Conservation (phyloP, 208 protist genomes). For the Trypanosoma mega region DNA sequence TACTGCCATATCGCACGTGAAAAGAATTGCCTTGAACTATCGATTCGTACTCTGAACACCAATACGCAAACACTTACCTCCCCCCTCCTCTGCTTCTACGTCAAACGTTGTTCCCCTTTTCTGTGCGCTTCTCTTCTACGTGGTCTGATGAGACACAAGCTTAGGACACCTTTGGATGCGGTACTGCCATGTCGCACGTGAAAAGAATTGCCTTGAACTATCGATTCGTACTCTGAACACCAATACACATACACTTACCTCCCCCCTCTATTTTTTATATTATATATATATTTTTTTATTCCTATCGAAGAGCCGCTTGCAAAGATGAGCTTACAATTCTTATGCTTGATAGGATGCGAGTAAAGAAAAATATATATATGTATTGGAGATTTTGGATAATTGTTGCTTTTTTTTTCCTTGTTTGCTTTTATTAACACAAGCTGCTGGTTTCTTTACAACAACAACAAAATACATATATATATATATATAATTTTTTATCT, state of each 20-base stretch:
- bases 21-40: constrained; percentile 15
- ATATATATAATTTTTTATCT: too few species aligned
- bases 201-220: constrained; percentile 16
- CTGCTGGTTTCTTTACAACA: too few species aligned
- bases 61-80: too few species aligned
- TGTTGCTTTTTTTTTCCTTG: too few species aligned
- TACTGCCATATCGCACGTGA: constrained; percentile 8
- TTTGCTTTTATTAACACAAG: too few species aligned
- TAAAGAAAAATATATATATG: too few species aligned
- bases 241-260: too few species aligned
- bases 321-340: too few species aligned
- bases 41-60: constrained; percentile 28
- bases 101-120: not conserved
- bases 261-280: not conserved
- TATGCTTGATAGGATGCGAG: too few species aligned
- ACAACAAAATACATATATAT: too few species aligned
- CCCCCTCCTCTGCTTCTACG: not conserved
- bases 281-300: not conserved
- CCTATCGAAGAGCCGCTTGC: too few species aligned
- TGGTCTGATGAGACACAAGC: constrained; percentile 22
- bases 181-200: constrained; percentile 8
- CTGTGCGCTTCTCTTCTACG: not conserved
- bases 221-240: constrained; percentile 26
- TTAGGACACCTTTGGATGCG: constrained; percentile 32
- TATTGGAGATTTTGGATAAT: too few species aligned